Percentiles rank a stretch among this genome's conserved stretches.
phyloP scores from a whole-genome alignment of 202 grass and related monocot species.

The Setaria italica region DNA sequence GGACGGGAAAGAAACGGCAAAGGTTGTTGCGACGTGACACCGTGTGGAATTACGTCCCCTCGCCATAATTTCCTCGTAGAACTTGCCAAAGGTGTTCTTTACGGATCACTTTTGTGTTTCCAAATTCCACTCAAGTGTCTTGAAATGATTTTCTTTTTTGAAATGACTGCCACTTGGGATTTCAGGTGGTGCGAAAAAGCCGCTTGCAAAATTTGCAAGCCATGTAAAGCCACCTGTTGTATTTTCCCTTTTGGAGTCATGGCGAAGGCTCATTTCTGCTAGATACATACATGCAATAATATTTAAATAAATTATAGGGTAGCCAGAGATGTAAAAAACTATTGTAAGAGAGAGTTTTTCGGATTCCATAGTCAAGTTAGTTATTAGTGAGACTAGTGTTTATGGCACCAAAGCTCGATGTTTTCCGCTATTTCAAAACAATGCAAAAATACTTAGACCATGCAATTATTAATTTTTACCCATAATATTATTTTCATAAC shows the following conservation, averaged over 20 bases:
- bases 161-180: conserved; percentile 34
- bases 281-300: neutral
- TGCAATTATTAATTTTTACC: too few species aligned
- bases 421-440: too few species aligned
- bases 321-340: too few species aligned
- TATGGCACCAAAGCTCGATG: too few species aligned
- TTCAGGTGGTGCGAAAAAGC: neutral
- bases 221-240: neutral
- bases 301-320: too few species aligned
- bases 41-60: conserved; percentile 5
- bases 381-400: too few species aligned
- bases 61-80: conserved; percentile 36
- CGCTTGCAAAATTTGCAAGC: neutral
- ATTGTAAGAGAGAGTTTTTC: too few species aligned
- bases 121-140: conserved; percentile 6
- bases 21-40: conserved; percentile 21
- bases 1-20: neutral
- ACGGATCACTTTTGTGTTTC: neutral
- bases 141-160: neutral
- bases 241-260: neutral
- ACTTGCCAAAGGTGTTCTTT: conserved; percentile 31
- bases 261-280: neutral
- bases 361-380: too few species aligned
- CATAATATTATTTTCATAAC: too few species aligned
- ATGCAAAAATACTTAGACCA: too few species aligned